A percentile compares a stretch with the other conserved stretches of the same genome.
These are phyloP conservation scores for Sherardia arvensis DNA, from an alignment of 257 asterid species.

Conservation along the genomic window DNA sequence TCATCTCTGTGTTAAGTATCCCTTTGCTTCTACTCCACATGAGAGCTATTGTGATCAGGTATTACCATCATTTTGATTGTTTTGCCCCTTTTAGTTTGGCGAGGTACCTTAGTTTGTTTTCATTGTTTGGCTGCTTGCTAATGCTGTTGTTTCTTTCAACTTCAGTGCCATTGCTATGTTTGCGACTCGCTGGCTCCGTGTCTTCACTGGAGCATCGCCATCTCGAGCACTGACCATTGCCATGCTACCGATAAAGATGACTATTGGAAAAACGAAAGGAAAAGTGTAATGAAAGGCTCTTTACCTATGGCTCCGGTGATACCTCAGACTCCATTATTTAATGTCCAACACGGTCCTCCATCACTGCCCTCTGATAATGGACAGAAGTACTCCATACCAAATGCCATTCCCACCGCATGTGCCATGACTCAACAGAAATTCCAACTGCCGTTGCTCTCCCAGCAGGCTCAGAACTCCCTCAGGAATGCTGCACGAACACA, in stretches of 20 bases:
- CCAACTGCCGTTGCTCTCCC: constrained; percentile 18
- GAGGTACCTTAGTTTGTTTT: constrained; percentile 6
- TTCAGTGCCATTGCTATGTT: constrained; percentile 95
- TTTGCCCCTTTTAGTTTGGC: background rate
- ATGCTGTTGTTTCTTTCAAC: constrained; percentile 18
- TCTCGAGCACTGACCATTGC: constrained; percentile 50
- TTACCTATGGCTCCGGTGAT: constrained; percentile 14
- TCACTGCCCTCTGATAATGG: constrained; percentile 12
- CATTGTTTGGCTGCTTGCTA: constrained; percentile 10
- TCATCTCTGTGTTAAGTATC: constrained; percentile 66
- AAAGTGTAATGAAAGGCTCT: constrained; percentile 28
- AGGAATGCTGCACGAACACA: constrained; percentile 18
- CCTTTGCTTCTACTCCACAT: constrained; percentile 57
- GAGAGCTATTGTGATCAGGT: constrained; percentile 62
- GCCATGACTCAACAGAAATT: constrained; percentile 20
- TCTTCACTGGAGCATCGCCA: constrained; percentile 53
- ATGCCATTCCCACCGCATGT: constrained; percentile 15
- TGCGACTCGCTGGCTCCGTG: constrained; percentile 92
- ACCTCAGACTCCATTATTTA: constrained; percentile 10
- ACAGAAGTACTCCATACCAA: constrained; percentile 7
- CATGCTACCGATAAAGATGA: constrained; percentile 79
- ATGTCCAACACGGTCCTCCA: constrained; percentile 12
- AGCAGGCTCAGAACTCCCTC: constrained; percentile 16
- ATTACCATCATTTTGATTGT: constrained; percentile 11
- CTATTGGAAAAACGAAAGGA: constrained; percentile 59